Base-by-base conservation (phyloP, 352 stramenopile genomes). In the Globisporangium recalcitrans region DNA sequence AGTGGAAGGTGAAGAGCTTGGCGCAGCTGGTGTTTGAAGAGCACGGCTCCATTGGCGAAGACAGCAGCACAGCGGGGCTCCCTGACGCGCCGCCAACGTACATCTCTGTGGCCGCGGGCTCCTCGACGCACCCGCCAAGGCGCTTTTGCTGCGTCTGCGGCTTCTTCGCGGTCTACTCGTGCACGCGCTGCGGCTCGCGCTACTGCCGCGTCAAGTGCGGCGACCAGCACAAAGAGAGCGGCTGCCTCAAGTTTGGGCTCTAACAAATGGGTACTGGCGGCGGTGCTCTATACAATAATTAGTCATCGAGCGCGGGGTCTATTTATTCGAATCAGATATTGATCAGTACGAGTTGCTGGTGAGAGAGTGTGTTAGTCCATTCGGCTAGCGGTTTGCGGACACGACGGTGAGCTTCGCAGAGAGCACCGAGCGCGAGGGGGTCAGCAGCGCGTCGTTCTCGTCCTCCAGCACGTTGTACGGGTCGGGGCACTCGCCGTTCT, bases 121-220 rank as follows among this genome's bases (percentile, higher is more conserved):
- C 85, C 42, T 79, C 89, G 1, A 82, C 63, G 7, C 63, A 74
- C n/a, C 85, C 89, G 2, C 60, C 85, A 22, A 71, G 89, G 13
- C 80, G 78, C 46, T 97, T 96, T 67, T 97, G 89, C 64, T 86
- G 77, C 31, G 84, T 94, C 27, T 97, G 89, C 61, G 89, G 87
- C 0, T 90, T 85, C 58, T 90, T 93, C 62, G 85, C 82, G 4
- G 54, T 67, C 36, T 97, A 96, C 58, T 66, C 85, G 59, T 96
- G 89, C 64, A 72, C 71, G 24, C 78, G 88, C 38, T 94, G 85
- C 56, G 85, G 85, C 60, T 90, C 82, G 34, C 71, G 80, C 32
- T 96, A 84, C 67, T 97, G 89, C 60, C 80, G 84, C 68, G 71
- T 90, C 52, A 73, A 79, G 49, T 97, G 89, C 73, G 82, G 77